Conservation (phyloP, 192 early-diverging fungal genomes). For the Coemansia sp. region DNA sequence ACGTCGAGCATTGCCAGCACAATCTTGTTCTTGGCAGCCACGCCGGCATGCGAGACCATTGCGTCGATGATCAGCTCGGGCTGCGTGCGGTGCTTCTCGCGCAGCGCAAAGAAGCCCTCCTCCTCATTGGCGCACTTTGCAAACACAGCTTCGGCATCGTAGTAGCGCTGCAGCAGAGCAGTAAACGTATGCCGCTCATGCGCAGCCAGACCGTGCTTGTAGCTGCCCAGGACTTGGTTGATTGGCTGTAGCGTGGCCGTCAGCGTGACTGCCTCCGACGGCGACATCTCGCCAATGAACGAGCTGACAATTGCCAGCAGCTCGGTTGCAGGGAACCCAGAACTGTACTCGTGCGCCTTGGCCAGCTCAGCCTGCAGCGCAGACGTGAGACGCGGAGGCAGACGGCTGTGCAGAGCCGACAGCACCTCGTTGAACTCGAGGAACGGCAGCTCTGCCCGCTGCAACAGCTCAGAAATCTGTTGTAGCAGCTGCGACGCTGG, state of each 20-base stretch:
- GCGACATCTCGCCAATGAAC: constrained; percentile 55
- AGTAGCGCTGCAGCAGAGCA: constrained; percentile 80
- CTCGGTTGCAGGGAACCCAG: constrained; percentile 70
- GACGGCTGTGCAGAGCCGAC: constrained; percentile 79
- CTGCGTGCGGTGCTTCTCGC: constrained; percentile 83
- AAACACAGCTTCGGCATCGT: constrained; percentile 83
- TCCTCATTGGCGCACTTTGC: constrained; percentile 71
- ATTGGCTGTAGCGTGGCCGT: constrained; percentile 68
- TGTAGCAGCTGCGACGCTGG: constrained; percentile 62
- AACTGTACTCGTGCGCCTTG: constrained; percentile 34
- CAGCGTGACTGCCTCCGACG: constrained; percentile 67
- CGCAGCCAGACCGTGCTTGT: constrained; percentile 70
- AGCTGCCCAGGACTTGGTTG: constrained; percentile 64
- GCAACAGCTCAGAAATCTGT: constrained; percentile 71
- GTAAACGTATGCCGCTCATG: constrained; percentile 74
- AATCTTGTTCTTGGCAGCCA: constrained; percentile 75
- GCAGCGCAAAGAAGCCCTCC: constrained; percentile 79
- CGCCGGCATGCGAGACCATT: constrained; percentile 82
- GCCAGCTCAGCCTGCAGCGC: constrained; percentile 54
- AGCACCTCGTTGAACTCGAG: constrained; percentile 78
- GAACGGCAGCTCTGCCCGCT: constrained; percentile 80
- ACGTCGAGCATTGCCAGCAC: constrained; percentile 78
- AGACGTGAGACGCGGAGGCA: constrained; percentile 69
- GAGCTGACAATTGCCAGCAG: constrained; percentile 65
- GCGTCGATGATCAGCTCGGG: constrained; percentile 67